Base-by-base conservation (phyloP, 495 filamentous ascomycete genomes). In the Penicillium goetzii region DNA sequence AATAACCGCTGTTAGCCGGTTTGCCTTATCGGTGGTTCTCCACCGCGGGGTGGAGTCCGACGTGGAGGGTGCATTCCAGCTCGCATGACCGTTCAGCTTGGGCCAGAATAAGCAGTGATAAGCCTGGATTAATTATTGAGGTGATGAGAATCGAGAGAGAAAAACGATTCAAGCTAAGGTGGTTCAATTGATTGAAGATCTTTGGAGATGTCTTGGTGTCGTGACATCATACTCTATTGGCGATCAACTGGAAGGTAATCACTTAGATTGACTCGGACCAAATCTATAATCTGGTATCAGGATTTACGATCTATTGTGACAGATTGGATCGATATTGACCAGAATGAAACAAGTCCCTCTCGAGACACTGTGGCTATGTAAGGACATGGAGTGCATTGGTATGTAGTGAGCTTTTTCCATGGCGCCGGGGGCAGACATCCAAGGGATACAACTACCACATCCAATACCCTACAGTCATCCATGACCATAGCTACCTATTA, bases 1-100 rank as follows among this genome's bases (percentile, higher is more conserved):
- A 51, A 25, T n/a, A 38, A 71, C 68, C 68, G 66, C 15, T 40
- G 41, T 34, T 71, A 71, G 55, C 66, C 69, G 66, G 38, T 53
- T 64, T 52, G 65, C 56, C 60, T 66, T 66, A 71, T 69, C 66
- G 60, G 26, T 10, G 62, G 40, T 38, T 60, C 59, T 62, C 51
- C 65, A 63, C 68, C 68, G 67, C 45, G 52, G 23, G 47, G 47
- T 45, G 59, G 53, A 60, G 62, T 43, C 51, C 26, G 40, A 51
- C 50, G 4, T 45, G 19, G 34, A 54, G 33, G 15, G 4, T n/a
- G n/a, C 9, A 4, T 32, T 32, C 19, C 11, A 21, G 40, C 10
- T 23, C 43, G 43, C 43, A 47, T 47, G 43, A 23, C 43, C 15
- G 21, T 8, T 12, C 7, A 47, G 52, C 30, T 21, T 21, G 52